Conservation (phyloP, 192 early-diverging fungal genomes). For the Nowakowskiella sp. region DNA sequence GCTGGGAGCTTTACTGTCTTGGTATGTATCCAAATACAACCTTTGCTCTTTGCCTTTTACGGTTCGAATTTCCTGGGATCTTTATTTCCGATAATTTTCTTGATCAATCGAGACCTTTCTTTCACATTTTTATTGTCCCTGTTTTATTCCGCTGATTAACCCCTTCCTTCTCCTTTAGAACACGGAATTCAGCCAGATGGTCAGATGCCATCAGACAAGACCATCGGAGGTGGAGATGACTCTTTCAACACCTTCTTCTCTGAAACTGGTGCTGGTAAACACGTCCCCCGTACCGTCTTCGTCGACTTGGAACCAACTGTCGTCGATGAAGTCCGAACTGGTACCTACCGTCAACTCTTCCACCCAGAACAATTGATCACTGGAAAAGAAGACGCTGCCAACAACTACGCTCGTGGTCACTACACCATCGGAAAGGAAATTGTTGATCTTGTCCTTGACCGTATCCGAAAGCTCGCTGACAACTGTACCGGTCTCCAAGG, state of each 20-base stretch:
- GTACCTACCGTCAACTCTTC: constrained; percentile 92
- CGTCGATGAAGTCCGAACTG: constrained; percentile 96
- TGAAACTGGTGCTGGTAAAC: constrained; percentile 98
- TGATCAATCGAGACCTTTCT: neutral
- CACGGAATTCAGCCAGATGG: constrained; percentile 98
- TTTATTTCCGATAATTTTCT: neutral
- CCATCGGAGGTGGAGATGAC: constrained; percentile 67
- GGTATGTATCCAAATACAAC: constrained; percentile 29
- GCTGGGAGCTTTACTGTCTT: constrained; percentile 93
- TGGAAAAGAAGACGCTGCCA: constrained; percentile 99
- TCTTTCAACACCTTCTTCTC: constrained; percentile 99
- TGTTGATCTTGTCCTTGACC: constrained; percentile 92
- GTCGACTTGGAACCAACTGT: constrained; percentile 96
- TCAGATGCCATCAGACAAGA: constrained; percentile 72
- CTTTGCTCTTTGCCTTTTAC: neutral
- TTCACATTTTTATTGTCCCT: neutral
- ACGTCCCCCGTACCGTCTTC: constrained; percentile 98
- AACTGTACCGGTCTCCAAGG: constrained; percentile 98
- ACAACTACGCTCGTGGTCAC: constrained; percentile 99
- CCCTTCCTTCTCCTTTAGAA: constrained; percentile 64
- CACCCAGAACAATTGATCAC: constrained; percentile 97
- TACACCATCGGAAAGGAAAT: constrained; percentile 99
- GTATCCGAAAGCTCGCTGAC: constrained; percentile 95
- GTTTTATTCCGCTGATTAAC: neutral
- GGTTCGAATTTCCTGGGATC: neutral